These are phyloP conservation scores for Haplographium delicatum DNA, from an alignment of 495 filamentous ascomycete genomes.

Conservation along the genomic window DNA sequence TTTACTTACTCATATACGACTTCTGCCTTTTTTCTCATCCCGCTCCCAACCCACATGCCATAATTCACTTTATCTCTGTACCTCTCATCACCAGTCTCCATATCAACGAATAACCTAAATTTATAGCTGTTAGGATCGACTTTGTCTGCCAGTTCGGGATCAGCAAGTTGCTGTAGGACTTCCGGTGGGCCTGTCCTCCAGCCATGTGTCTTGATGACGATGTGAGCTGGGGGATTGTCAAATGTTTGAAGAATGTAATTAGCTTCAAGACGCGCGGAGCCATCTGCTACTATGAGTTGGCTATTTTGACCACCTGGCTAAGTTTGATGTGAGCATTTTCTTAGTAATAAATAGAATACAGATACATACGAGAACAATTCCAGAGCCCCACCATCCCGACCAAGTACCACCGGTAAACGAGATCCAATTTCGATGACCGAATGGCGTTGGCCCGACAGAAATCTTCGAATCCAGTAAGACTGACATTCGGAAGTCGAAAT, in stretches of 20 bases:
- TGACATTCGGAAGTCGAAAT: conserved; percentile 57
- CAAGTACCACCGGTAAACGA: conserved; percentile 54
- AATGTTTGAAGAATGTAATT: conserved; percentile 53
- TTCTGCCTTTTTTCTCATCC: conserved; percentile 51
- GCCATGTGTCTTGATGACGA: conserved; percentile 49
- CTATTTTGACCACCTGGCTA: conserved; percentile 58
- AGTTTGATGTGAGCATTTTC: background rate
- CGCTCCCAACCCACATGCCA: conserved; percentile 57
- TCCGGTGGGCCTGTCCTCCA: conserved; percentile 54
- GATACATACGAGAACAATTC: conserved; percentile 47
- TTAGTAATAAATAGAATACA: background rate
- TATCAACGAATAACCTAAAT: conserved; percentile 51
- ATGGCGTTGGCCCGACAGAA: conserved; percentile 45
- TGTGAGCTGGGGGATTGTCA: conserved; percentile 55
- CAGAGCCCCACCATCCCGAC: conserved; percentile 57
- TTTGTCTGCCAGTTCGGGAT: conserved; percentile 43
- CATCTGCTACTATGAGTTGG: conserved; percentile 51
- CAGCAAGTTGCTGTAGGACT: conserved; percentile 17
- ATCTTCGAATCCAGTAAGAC: conserved; percentile 54
- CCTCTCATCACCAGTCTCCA: conserved; percentile 56
- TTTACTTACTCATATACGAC: conserved; percentile 28
- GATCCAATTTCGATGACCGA: conserved; percentile 56
- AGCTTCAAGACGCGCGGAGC: conserved; percentile 45
- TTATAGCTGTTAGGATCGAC: conserved; percentile 54
- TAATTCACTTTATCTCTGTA: conserved; percentile 51